These are phyloP conservation scores for Cyclotella atomus DNA, from an alignment of 108 stramenopile species.

Conservation along the genomic window DNA sequence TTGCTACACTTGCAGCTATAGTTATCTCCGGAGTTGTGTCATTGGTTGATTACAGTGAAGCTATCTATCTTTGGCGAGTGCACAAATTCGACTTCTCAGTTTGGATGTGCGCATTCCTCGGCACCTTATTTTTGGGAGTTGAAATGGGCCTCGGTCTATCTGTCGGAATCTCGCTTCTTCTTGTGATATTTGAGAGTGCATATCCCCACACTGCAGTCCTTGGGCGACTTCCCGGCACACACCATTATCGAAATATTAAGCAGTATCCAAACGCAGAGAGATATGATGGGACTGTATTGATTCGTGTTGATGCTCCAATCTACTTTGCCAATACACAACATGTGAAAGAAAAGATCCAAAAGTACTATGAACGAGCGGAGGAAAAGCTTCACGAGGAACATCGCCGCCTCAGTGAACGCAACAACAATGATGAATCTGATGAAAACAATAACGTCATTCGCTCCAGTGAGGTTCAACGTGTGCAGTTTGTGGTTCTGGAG, in stretches of 20 bases:
- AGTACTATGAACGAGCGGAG: constrained; percentile 12
- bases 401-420: neutral
- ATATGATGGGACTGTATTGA: constrained; percentile 50
- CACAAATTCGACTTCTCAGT: constrained; percentile 70
- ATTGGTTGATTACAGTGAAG: constrained; percentile 66
- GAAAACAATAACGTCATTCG: neutral
- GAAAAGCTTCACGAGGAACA: neutral
- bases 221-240: constrained; percentile 65
- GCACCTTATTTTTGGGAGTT: constrained; percentile 69
- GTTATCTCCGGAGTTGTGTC: constrained; percentile 75
- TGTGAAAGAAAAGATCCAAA: constrained; percentile 5
- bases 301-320: constrained; percentile 9
- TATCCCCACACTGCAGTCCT: constrained; percentile 71
- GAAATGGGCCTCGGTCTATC: constrained; percentile 72
- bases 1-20: constrained; percentile 60
- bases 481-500: constrained; percentile 4
- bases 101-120: constrained; percentile 63
- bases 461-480: neutral
- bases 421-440: neutral
- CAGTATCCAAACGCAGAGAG: constrained; percentile 59
- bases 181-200: constrained; percentile 66
- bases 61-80: constrained; percentile 65
- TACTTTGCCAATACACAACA: constrained; percentile 12
- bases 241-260: constrained; percentile 63
- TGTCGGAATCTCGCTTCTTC: constrained; percentile 58